Evolutionary conservation across 2,329 filamentous ascomycete species (phyloP), one percentile per base, ranked within the genome.

Genomic region (Epichloe amarillans): DNA sequence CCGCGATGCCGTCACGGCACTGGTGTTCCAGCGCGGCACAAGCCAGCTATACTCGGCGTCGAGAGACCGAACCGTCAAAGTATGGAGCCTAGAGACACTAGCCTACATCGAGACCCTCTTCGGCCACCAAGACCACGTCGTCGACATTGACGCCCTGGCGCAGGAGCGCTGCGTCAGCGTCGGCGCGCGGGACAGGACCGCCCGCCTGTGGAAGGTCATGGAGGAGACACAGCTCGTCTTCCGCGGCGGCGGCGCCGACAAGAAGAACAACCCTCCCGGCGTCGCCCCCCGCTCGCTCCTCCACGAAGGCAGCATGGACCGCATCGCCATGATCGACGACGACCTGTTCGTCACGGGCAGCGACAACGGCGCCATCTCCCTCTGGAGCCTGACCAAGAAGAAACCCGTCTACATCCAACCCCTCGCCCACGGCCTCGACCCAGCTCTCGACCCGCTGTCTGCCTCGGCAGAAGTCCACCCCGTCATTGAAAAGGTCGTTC

Each of bases 161-260:
- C 82, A 89, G 58, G 93, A 97, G 66, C 83, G 88, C 46, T 96
- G 93, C 64, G 77, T 97, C 53, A 93, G 84, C 54, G 93, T 95
- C 17, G 93, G 93, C 50, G 85, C 88, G 5, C 78, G 93, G 56
- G 93, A 98, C 66, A 83, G 91, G 52, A 96, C 90, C 2, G 93
- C 91, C 39, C 78, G 93, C 52, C 70, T 95, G 58, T 98, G 93
- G 93, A 96, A 96, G 68, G 90, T 98, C 1, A 82, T 88, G 4
- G 93, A 98, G 60, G 91, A 98, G 70, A 88, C 86, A 1, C 93
- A 98, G 65, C 79, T 98, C 6, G 90, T 97, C 2, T 98, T 97
- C 68, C 84, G 91, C 46, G 91, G 90, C 52, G 88, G 89, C 55
- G 85, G 82, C 41, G 72, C 75, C 26, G 74, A 76, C 55, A 79